phyloP scores from a whole-genome alignment of 805 yeast genomes.

The Candida saitoana region DNA sequence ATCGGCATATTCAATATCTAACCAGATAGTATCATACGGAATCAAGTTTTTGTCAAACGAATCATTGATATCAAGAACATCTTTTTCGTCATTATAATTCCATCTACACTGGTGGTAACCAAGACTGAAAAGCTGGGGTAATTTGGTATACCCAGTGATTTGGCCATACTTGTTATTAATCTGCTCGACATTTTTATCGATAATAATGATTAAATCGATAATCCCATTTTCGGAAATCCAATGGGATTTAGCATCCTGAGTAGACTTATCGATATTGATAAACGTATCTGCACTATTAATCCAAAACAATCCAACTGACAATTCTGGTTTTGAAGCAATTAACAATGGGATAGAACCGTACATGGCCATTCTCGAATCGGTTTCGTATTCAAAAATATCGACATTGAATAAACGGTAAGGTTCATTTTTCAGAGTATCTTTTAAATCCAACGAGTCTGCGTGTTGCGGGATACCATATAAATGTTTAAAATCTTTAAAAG shows the following conservation, averaged over 20 bases:
- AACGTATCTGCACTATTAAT: conserved; percentile 89
- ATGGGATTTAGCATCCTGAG: conserved; percentile 43
- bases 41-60: conserved; percentile 69
- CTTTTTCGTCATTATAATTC: conserved; percentile 89
- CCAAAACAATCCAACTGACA: conserved; percentile 83
- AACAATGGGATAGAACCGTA: conserved; percentile 92
- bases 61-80: conserved; percentile 67
- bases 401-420: conserved; percentile 91
- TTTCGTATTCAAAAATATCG: conserved; percentile 91
- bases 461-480: conserved; percentile 98
- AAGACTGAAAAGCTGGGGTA: conserved; percentile 75
- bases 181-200: conserved; percentile 54
- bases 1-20: conserved; percentile 90
- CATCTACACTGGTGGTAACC: conserved; percentile 97
- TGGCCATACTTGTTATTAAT: conserved; percentile 59
- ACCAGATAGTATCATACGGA: conserved; percentile 92
- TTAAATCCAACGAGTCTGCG: conserved; percentile 72
- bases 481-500: conserved; percentile 54
- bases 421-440: conserved; percentile 52
- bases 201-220: conserved; percentile 66
- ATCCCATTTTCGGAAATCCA: conserved; percentile 94
- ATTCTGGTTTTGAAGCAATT: conserved; percentile 57
- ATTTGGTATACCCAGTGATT: conserved; percentile 65
- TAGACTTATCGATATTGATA: conserved; percentile 57
- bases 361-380: conserved; percentile 81